Evolutionary conservation across 2,329 filamentous ascomycete species (phyloP), one percentile per base, ranked within the genome.

Genomic region (Neoascochyta sp.): DNA sequence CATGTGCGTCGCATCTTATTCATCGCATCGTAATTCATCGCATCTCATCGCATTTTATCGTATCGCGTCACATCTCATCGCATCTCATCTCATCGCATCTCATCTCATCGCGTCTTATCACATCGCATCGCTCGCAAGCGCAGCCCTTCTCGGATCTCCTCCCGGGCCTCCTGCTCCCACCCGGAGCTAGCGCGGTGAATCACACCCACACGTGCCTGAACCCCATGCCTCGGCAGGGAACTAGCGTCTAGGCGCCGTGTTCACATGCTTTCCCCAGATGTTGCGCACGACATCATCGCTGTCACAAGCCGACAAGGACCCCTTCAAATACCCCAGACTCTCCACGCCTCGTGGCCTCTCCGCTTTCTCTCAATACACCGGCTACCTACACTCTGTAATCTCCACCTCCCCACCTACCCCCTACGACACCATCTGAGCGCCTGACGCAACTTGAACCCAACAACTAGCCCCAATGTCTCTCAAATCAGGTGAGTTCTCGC

Each of bases 401-500:
- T 22, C 5, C 4, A 5, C 9, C 7, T 10, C 17, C 16, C 14
- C n/a, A 12, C 8, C 16, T 21, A 10, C 17, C n/a, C 18, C n/a
- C 21, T 14, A 15, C 11, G 9, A 16, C 10, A 16, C 9, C 3
- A 22, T 11, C 17, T 29, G n/a, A n/a, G n/a, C n/a, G n/a, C n/a
- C n/a, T n/a, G n/a, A n/a, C n/a, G n/a, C n/a, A n/a, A 7, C 13
- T 19, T 8, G 14, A 33, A 20, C 12, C 15, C 24, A 37, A 25
- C 22, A 32, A 24, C 47, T 17, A 32, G 28, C 34, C 41, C 55
- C 18, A 21, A 60, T 60, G 56, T 50, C 56, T 54, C 50, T 60
- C 27, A 52, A 50, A 38, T 43, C 45, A 41, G 48, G 56, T 60
- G 40, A 29, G 51, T 46, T 16, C 15, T 18, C 21, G 10, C 13